These are phyloP conservation scores for Macaranga tanarius DNA, from an alignment of 441 rosid genomes.

Conservation along the genomic window DNA sequence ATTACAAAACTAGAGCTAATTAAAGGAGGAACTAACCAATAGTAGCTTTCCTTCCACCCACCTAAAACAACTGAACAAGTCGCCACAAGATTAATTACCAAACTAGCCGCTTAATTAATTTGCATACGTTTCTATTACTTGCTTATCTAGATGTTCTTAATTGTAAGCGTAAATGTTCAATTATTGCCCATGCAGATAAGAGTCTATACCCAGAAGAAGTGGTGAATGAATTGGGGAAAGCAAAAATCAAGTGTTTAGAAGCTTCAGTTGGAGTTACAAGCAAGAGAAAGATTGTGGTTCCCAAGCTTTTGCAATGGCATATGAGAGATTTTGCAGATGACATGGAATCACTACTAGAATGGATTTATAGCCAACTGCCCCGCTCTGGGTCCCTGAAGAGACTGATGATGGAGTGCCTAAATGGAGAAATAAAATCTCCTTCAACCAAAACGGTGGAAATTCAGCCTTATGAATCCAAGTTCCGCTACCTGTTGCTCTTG, in stretches of 20 bases:
- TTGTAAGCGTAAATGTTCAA: not conserved
- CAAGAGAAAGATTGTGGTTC: constrained; percentile 79
- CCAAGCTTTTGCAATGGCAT: constrained; percentile 84
- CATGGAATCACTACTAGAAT: constrained; percentile 74
- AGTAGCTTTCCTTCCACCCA: too few relatives aligned
- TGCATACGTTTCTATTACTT: not conserved
- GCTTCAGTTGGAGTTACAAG: constrained; percentile 71
- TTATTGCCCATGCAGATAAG: constrained; percentile 52
- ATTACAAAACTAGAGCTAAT: too few relatives aligned
- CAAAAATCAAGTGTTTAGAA: constrained; percentile 74
- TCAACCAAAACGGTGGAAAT: constrained; percentile 55
- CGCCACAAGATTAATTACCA: too few relatives aligned
- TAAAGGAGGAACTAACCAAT: too few relatives aligned
- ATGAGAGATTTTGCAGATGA: constrained; percentile 90
- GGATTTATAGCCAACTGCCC: constrained; percentile 87
- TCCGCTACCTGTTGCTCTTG: constrained; percentile 66
- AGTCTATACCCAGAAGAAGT: constrained; percentile 71
- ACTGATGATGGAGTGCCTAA: constrained; percentile 70
- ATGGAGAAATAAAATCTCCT: constrained; percentile 48
- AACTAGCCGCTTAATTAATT: too few relatives aligned
- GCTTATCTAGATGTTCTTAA: not conserved
- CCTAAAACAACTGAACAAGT: too few relatives aligned
- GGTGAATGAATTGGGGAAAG: constrained; percentile 65
- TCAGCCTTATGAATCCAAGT: constrained; percentile 75
- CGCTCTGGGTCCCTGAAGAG: constrained; percentile 57